These are phyloP conservation scores for Naumovozyma baii DNA, from an alignment of 805 yeast genomes.

Conservation along the genomic window DNA sequence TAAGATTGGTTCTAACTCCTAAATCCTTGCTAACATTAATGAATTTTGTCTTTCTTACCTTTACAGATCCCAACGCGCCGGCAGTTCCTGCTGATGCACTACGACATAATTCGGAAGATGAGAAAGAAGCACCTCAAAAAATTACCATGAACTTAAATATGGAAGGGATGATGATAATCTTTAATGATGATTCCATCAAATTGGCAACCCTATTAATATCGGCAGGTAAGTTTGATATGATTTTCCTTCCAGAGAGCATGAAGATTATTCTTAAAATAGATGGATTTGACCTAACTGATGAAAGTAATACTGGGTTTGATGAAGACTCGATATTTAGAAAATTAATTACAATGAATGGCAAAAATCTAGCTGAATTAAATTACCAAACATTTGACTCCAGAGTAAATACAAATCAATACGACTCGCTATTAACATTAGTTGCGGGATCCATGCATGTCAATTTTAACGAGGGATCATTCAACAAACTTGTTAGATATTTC, in stretches of 20 bases:
- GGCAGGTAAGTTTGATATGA: slow-evolving; percentile 57
- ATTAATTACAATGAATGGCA: slow-evolving; percentile 71
- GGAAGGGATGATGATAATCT: slow-evolving; percentile 61
- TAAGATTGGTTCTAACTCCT: slow-evolving; percentile 65
- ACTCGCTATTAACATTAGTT: slow-evolving; percentile 30
- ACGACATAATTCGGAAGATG: slow-evolving; percentile 53
- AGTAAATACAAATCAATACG: slow-evolving; percentile 38
- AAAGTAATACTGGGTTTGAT: slow-evolving; percentile 53
- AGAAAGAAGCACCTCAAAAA: slow-evolving; percentile 58
- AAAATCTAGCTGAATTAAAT: slow-evolving; percentile 60
- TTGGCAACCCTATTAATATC: slow-evolving; percentile 71
- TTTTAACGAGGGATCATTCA: slow-evolving; percentile 73
- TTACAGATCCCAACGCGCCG: slow-evolving; percentile 68
- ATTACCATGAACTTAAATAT: slow-evolving; percentile 59
- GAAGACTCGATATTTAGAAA: slow-evolving; percentile 50
- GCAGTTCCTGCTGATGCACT: slow-evolving; percentile 61
- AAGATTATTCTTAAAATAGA: slow-evolving; percentile 67
- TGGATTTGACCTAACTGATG: slow-evolving; percentile 68
- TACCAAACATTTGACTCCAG: slow-evolving; percentile 72
- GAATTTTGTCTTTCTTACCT: slow-evolving; percentile 76
- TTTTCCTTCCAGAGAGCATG: slow-evolving; percentile 67
- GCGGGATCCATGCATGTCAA: slow-evolving; percentile 70
- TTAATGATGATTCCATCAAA: slow-evolving; percentile 76
- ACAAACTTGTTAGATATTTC: slow-evolving; percentile 55
- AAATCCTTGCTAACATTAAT: slow-evolving; percentile 68